Conservation (phyloP, 352 stramenopile species). For the Phytophthora pisi region DNA sequence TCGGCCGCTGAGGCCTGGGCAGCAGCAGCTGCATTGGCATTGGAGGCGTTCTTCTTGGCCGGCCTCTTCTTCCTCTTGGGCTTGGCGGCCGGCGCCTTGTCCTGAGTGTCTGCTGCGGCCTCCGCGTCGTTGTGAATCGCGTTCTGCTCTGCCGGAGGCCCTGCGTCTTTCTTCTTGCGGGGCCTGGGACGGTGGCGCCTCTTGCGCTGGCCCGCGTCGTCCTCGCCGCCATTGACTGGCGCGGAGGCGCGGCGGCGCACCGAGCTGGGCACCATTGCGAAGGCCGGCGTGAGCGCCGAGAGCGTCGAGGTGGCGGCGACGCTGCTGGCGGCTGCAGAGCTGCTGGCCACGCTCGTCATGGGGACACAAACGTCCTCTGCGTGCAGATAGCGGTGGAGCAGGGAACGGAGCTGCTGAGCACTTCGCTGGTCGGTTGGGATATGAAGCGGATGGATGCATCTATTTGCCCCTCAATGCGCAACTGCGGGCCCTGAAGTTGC, state of each 20-base stretch:
- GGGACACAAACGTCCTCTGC: too few relatives aligned
- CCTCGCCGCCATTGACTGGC: not conserved
- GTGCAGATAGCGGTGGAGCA: too few relatives aligned
- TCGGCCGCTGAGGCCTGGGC: not conserved
- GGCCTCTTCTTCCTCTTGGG: slow-evolving; percentile 27
- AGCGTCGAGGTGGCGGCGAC: slow-evolving; percentile 23
- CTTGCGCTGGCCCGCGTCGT: slow-evolving; percentile 15
- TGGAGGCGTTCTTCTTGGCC: slow-evolving; percentile 12
- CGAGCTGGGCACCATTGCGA: slow-evolving; percentile 39
- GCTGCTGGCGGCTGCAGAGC: slow-evolving; percentile 21
- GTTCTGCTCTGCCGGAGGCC: not conserved
- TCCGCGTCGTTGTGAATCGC: not conserved
- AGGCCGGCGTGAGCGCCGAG: slow-evolving; percentile 22
- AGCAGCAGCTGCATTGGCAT: not conserved
- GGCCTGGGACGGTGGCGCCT: slow-evolving; percentile 19
- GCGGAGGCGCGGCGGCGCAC: slow-evolving; percentile 24
- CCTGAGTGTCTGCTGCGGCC: slow-evolving; percentile 7
- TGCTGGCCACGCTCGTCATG: slow-evolving; percentile 32
- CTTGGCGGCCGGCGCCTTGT: slow-evolving; percentile 6
- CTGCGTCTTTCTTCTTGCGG: slow-evolving; percentile 31
- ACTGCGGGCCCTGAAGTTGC: too few relatives aligned
- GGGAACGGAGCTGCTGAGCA: not conserved
- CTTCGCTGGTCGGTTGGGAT: not conserved
- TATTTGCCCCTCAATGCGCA: too few relatives aligned
- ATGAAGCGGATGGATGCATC: not conserved